These are phyloP conservation scores for Mollisiaceae sp. DNA, from an alignment of 2,329 filamentous ascomycete species.

Conservation along the genomic window DNA sequence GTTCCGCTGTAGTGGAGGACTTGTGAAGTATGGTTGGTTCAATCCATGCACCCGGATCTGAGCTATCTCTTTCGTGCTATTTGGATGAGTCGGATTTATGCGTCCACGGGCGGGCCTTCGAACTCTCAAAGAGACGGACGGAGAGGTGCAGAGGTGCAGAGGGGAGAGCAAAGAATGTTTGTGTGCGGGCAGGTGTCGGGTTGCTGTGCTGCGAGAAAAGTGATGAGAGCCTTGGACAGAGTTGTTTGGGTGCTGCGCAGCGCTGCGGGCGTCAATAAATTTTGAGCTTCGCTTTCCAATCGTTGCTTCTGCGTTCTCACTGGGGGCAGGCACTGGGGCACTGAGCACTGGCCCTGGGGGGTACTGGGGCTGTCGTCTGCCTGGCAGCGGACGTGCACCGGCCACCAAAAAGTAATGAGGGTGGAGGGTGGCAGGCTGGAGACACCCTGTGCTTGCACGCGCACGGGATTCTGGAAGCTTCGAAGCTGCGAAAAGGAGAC, in stretches of 20 bases:
- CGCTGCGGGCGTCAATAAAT: constrained; percentile 14
- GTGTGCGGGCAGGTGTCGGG: neutral
- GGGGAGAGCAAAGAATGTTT: neutral
- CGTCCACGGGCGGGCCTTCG: neutral
- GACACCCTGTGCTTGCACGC: neutral
- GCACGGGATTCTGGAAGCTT: constrained; percentile 22
- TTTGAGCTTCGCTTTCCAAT: constrained; percentile 9
- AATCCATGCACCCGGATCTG: constrained; percentile 26
- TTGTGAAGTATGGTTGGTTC: constrained; percentile 23
- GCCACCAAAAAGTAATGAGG: neutral
- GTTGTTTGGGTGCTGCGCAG: constrained; percentile 1
- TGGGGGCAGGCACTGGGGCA: no score
- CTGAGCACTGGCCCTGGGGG: neutral
- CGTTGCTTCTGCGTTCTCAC: constrained; percentile 6
- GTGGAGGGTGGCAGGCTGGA: neutral
- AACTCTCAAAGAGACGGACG: constrained; percentile 3
- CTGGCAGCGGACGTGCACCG: constrained; percentile 4
- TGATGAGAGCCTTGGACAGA: neutral
- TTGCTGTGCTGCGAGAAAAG: neutral
- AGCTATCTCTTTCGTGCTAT: constrained; percentile 6
- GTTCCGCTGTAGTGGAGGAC: constrained; percentile 23
- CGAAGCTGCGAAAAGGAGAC: constrained; percentile 5
- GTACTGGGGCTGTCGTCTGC: neutral
- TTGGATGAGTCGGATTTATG: constrained; percentile 10
- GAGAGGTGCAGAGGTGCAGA: neutral